These are phyloP conservation scores for Arachnopeziza araneosa DNA, from an alignment of 2,329 filamentous ascomycete species.

Conservation along the genomic window DNA sequence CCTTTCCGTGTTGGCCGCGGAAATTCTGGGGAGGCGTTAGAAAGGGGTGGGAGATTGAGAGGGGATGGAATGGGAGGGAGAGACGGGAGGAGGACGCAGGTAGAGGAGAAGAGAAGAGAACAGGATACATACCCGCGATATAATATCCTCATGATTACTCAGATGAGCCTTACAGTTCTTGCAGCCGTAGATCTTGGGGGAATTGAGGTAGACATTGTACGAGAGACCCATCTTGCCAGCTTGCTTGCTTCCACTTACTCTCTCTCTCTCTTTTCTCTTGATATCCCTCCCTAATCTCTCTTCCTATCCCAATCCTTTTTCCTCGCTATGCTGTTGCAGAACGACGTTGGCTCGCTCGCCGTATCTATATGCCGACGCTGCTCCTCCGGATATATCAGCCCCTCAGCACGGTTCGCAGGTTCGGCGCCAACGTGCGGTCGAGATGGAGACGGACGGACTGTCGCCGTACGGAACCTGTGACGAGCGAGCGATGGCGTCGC, in stretches of 20 bases:
- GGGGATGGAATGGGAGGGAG: not conserved
- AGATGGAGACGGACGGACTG: too few species aligned
- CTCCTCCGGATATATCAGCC: too few species aligned
- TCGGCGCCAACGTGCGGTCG: too few species aligned
- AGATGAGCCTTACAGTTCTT: conserved; percentile 94
- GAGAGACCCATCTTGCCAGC: conserved; percentile 67
- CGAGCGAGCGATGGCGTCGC: too few species aligned
- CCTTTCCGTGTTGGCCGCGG: conserved; percentile 95
- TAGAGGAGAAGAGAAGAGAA: not conserved
- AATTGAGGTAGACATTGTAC: conserved; percentile 88
- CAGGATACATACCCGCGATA: conserved; percentile 68
- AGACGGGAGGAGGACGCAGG: not conserved
- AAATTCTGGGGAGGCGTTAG: conserved; percentile 66
- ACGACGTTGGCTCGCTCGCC: too few species aligned
- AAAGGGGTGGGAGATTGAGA: conserved; percentile 1
- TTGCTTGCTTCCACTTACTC: not conserved
- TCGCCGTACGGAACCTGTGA: too few species aligned
- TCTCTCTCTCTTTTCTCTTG: not conserved
- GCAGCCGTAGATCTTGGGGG: conserved; percentile 85
- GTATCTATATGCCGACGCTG: too few species aligned
- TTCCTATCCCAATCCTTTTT: not conserved
- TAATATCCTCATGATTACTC: conserved; percentile 91
- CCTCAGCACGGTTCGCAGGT: too few species aligned
- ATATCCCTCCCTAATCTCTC: not conserved
- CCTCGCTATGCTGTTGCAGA: too few species aligned